phyloP scores from a whole-genome alignment of 2,329 filamentous ascomycete genomes.

The Fusarium sp. region DNA sequence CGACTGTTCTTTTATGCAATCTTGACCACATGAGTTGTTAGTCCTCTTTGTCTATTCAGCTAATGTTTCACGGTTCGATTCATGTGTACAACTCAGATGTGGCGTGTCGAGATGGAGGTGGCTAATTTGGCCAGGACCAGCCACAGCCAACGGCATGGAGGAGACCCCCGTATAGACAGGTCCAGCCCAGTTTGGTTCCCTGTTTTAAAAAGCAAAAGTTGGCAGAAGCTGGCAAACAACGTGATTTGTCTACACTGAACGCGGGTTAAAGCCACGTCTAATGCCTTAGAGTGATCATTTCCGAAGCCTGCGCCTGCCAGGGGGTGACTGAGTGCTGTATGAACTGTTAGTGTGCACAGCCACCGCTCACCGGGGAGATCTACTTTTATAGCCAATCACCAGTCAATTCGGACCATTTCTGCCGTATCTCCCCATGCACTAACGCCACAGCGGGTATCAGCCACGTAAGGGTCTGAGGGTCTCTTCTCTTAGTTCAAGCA shows the following conservation, averaged over 20 bases:
- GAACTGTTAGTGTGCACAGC: slow-evolving; percentile 33
- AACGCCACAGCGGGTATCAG: slow-evolving; percentile 41
- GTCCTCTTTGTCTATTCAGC: slow-evolving; percentile 3
- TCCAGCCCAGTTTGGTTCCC: slow-evolving; percentile 35
- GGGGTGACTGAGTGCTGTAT: slow-evolving; percentile 5
- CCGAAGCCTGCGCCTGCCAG: slow-evolving; percentile 24
- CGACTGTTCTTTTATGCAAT: slow-evolving; percentile 2
- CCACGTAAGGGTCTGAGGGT: slow-evolving; percentile 29
- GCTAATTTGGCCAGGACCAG: slow-evolving; percentile 28
- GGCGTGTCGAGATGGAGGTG: slow-evolving; percentile 32
- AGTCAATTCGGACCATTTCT: slow-evolving; percentile 32
- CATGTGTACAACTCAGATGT: slow-evolving; percentile 28
- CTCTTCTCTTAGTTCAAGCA: slow-evolving; percentile 34
- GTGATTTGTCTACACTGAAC: slow-evolving; percentile 22
- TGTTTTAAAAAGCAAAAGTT: slow-evolving; percentile 43
- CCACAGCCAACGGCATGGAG: slow-evolving; percentile 34
- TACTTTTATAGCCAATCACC: slow-evolving; percentile 18
- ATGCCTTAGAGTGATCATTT: slow-evolving; percentile 41
- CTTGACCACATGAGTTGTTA: slow-evolving; percentile 14
- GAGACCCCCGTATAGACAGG: slow-evolving; percentile 25
- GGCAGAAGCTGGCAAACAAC: slow-evolving; percentile 39
- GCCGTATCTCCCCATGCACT: slow-evolving; percentile 24
- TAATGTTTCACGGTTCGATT: slow-evolving; percentile 38
- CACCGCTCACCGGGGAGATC: slow-evolving; percentile 17
- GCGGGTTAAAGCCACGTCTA: slow-evolving; percentile 24